A percentile compares a stretch with the other conserved stretches of the same genome.
Conservation (phyloP, 1,284 basidiomycete species). For the Cutaneotrichosporon spelunceum region DNA sequence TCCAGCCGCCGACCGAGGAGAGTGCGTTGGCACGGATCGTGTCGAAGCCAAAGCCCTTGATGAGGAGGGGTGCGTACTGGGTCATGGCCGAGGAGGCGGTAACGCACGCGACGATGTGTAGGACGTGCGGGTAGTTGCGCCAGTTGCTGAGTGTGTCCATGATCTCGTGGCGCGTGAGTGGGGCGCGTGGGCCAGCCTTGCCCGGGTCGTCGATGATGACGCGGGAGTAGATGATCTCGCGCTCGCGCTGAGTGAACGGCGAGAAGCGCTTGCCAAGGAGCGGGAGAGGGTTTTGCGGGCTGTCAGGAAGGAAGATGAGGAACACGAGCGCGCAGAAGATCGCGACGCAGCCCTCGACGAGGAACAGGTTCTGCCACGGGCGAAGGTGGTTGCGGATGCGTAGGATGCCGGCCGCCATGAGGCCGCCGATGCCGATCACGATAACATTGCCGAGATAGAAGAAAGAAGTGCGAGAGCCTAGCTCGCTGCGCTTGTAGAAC, state of each 20-base stretch:
- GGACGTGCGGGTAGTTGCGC: constrained; percentile 37
- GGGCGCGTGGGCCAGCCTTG: constrained; percentile 19
- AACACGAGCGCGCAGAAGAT: constrained; percentile 25
- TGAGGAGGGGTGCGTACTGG: constrained; percentile 24
- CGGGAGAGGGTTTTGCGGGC: constrained; percentile 22
- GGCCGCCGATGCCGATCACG: constrained; percentile 22
- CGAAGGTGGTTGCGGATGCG: constrained; percentile 12
- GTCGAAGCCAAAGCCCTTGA: constrained; percentile 39
- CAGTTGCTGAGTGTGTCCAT: constrained; percentile 29
- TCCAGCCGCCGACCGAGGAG: constrained; percentile 34
- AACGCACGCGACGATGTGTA: constrained; percentile 35
- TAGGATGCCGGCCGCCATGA: constrained; percentile 24
- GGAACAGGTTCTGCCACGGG: constrained; percentile 16
- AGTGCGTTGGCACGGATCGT: constrained; percentile 50
- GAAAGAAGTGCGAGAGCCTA: constrained; percentile 23
- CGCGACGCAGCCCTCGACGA: constrained; percentile 29
- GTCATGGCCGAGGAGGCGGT: constrained; percentile 25
- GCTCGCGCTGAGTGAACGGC: constrained; percentile 33
- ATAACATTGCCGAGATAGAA: constrained; percentile 30
- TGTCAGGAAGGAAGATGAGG: constrained; percentile 29
- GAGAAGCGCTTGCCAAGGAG: constrained; percentile 26
- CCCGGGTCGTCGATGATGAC: constrained; percentile 34
- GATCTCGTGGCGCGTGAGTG: constrained; percentile 24
- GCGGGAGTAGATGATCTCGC: constrained; percentile 32
- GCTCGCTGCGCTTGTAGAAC: constrained; percentile 31